Conservation (phyloP, 1,139 yeast genomes). For the Nadsonia starkeyi-henricii region DNA sequence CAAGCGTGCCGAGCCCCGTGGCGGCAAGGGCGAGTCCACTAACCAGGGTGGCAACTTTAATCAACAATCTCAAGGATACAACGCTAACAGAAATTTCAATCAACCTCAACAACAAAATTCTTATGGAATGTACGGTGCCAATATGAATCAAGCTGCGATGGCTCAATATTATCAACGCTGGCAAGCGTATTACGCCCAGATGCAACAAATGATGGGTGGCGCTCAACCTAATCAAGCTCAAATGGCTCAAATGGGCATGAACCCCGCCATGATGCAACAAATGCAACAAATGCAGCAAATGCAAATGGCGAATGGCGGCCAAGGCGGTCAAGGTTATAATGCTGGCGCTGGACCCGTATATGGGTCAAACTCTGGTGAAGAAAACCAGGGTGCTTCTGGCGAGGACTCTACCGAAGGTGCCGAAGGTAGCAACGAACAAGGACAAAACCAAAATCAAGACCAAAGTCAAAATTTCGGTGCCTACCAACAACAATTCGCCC, state of each 20-base stretch:
- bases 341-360: neutral
- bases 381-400: slow-evolving; percentile 5
- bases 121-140: slow-evolving; percentile 16
- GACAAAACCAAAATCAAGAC: slow-evolving; percentile 6
- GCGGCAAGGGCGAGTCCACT: slow-evolving; percentile 14
- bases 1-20: slow-evolving; percentile 92
- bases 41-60: slow-evolving; percentile 9
- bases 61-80: slow-evolving; percentile 13
- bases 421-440: slow-evolving; percentile 7
- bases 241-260: slow-evolving; percentile 13
- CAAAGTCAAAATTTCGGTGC: slow-evolving; percentile 6
- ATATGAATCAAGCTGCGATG: slow-evolving; percentile 38
- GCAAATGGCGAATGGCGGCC: slow-evolving; percentile 10
- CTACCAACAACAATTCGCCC: slow-evolving; percentile 7
- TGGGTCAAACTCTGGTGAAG: slow-evolving; percentile 5
- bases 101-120: slow-evolving; percentile 17
- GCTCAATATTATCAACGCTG: slow-evolving; percentile 77
- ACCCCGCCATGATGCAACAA: slow-evolving; percentile 15
- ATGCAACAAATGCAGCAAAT: slow-evolving; percentile 10
- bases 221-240: slow-evolving; percentile 26
- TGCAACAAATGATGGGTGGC: slow-evolving; percentile 25
- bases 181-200: slow-evolving; percentile 47
- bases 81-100: slow-evolving; percentile 24
- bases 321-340: slow-evolving; percentile 3
- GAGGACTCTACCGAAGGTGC: slow-evolving; percentile 7